phyloP scores from a whole-genome alignment of 345 rosid species.

The Erucastrum elatum region DNA sequence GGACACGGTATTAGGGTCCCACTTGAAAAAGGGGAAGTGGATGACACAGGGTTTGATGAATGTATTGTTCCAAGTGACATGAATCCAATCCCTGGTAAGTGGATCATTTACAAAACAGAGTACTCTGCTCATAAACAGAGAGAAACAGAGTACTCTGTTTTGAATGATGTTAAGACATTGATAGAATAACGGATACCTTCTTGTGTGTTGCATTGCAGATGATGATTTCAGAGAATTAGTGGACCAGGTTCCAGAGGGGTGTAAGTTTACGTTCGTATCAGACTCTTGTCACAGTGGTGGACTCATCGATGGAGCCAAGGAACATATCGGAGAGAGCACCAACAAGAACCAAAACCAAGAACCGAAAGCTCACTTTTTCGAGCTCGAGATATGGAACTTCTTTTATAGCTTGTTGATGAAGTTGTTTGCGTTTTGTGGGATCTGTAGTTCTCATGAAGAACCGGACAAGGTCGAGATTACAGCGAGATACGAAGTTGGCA shows the following conservation, averaged over 20 bases:
- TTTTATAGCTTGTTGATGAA: conserved; percentile 46
- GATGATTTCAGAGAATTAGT: conserved; percentile 35
- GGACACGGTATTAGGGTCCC: conserved; percentile 96
- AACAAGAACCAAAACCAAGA: conserved; percentile 17
- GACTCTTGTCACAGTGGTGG: conserved; percentile 41
- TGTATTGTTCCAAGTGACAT: conserved; percentile 41
- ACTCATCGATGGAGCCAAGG: conserved; percentile 36
- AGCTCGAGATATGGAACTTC: conserved; percentile 47
- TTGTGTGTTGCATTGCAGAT: conserved; percentile 18
- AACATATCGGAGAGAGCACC: conserved; percentile 36
- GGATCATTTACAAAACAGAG: neutral
- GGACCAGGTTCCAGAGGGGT: conserved; percentile 31
- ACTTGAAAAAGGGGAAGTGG: conserved; percentile 91
- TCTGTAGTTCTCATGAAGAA: conserved; percentile 30
- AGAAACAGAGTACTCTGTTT: neutral
- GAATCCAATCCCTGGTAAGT: conserved; percentile 33
- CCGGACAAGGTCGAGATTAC: neutral
- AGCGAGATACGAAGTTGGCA: conserved; percentile 21
- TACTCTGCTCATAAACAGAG: neutral
- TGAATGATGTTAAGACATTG: neutral
- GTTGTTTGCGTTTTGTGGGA: conserved; percentile 63
- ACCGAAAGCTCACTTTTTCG: conserved; percentile 11
- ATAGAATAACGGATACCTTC: neutral
- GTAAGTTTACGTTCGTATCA: conserved; percentile 28
- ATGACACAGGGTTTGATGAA: conserved; percentile 88